A percentile compares a stretch with the other conserved stretches of the same genome.
Conservation (phyloP, 2,329 filamentous ascomycete genomes). For the Botrytis fragariae region DNA sequence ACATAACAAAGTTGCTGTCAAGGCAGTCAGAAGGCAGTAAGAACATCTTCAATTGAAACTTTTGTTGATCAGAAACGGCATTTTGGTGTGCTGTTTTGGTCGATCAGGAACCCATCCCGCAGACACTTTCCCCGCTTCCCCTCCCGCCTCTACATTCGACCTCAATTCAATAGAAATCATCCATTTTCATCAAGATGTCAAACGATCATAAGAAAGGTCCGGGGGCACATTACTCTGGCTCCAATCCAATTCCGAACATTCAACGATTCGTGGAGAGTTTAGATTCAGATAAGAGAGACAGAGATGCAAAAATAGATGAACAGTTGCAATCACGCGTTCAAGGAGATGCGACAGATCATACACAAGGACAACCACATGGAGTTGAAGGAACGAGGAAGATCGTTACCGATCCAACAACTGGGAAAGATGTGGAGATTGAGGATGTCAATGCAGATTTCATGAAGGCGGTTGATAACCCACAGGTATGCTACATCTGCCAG, state of each 20-base stretch:
- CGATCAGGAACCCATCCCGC: not conserved
- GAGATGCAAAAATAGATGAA: constrained; percentile 70
- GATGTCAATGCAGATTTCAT: constrained; percentile 71
- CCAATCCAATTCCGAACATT: constrained; percentile 32
- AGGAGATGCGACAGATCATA: constrained; percentile 46
- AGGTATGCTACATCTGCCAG: constrained; percentile 46
- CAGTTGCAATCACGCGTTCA: constrained; percentile 39
- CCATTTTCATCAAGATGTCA: constrained; percentile 8
- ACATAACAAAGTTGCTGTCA: not conserved
- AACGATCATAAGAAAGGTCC: constrained; percentile 22
- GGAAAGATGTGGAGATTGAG: constrained; percentile 80
- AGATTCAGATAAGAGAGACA: constrained; percentile 73
- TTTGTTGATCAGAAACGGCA: not conserved
- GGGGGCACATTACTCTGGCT: constrained; percentile 27
- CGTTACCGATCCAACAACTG: constrained; percentile 87
- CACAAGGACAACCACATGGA: constrained; percentile 38
- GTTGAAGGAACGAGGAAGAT: constrained; percentile 49
- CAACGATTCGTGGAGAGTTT: constrained; percentile 59
- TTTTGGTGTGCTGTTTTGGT: not conserved
- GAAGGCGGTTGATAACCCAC: constrained; percentile 68
- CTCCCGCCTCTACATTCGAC: not conserved
- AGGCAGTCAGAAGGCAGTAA: not conserved
- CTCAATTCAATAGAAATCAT: not conserved
- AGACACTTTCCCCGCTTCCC: no score
- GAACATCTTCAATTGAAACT: not conserved